Conservation (phyloP, 805 yeast genomes). For the Spathaspora boniae region DNA sequence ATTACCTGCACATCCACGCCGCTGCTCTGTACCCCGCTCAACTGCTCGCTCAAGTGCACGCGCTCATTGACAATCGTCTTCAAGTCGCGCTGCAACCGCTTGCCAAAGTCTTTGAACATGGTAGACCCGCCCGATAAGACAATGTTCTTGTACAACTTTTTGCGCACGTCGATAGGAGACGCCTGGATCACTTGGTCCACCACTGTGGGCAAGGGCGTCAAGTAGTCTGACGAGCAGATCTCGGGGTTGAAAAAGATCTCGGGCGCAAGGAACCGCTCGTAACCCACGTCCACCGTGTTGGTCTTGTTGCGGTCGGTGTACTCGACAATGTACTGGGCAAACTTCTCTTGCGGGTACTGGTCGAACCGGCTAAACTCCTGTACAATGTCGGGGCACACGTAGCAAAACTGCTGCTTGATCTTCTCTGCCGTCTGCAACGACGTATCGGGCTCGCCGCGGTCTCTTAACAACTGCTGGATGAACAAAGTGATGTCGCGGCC, state of each 20-base stretch:
- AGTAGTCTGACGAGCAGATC: constrained; percentile 89
- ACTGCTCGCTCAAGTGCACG: constrained; percentile 73
- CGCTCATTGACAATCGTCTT: constrained; percentile 85
- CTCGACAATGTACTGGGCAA: constrained; percentile 90
- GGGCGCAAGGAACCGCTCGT: constrained; percentile 98
- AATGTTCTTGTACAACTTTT: constrained; percentile 91
- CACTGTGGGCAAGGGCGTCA: constrained; percentile 93
- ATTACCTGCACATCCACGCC: constrained; percentile 98
- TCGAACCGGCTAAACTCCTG: constrained; percentile 94
- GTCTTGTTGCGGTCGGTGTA: constrained; percentile 61
- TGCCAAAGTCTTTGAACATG: constrained; percentile 97
- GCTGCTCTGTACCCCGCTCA: constrained; percentile 73
- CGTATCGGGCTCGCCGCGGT: constrained; percentile 94
- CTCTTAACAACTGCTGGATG: constrained; percentile 90
- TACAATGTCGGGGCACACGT: constrained; percentile 96
- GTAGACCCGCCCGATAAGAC: constrained; percentile 98
- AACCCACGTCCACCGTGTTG: constrained; percentile 82
- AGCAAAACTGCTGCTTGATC: constrained; percentile 94
- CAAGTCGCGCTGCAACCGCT: constrained; percentile 94
- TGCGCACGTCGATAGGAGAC: constrained; percentile 96
- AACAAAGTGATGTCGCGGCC: constrained; percentile 96
- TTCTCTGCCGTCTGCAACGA: constrained; percentile 93
- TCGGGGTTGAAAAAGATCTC: constrained; percentile 98
- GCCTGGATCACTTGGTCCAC: constrained; percentile 94
- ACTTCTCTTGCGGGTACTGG: constrained; percentile 81